phyloP scores from a whole-genome alignment of 2,329 filamentous ascomycete species.

The Calonectria leucothoes region DNA sequence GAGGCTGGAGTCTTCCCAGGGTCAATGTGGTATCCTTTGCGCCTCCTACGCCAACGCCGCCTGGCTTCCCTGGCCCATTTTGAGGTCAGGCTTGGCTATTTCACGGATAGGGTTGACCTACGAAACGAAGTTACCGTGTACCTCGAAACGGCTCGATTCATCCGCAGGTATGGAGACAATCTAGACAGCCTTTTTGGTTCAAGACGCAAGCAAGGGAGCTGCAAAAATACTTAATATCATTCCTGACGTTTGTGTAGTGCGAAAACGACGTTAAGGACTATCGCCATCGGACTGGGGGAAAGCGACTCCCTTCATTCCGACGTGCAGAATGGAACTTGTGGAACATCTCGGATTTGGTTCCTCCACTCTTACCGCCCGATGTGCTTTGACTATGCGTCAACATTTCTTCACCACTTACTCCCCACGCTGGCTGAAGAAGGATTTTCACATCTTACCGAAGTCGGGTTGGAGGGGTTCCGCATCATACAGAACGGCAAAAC shows the following conservation, averaged over 20 bases:
- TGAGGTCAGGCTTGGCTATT: neutral
- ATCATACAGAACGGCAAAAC: neutral
- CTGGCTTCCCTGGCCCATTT: neutral
- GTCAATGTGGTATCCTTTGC: neutral
- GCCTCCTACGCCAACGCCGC: neutral
- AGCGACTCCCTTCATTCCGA: neutral
- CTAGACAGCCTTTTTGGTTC: neutral
- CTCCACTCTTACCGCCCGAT: neutral
- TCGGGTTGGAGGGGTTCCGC: neutral
- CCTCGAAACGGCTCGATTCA: neutral
- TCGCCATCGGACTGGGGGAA: neutral
- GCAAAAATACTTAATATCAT: neutral
- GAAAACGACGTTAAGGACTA: neutral
- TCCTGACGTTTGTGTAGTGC: neutral
- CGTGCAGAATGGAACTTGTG: neutral
- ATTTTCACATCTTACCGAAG: neutral
- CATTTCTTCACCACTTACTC: neutral
- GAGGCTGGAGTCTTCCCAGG: neutral
- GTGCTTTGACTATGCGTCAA: neutral
- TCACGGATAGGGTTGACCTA: neutral
- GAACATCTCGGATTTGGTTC: neutral
- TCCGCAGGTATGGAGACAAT: neutral
- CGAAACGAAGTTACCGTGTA: neutral
- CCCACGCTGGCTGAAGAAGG: neutral
- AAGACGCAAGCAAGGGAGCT: neutral